Percentiles rank a stretch among this genome's conserved stretches.
These are phyloP conservation scores for Gastrolobium villosum DNA, from an alignment of 306 rosid genomes.

Conservation along the genomic window DNA sequence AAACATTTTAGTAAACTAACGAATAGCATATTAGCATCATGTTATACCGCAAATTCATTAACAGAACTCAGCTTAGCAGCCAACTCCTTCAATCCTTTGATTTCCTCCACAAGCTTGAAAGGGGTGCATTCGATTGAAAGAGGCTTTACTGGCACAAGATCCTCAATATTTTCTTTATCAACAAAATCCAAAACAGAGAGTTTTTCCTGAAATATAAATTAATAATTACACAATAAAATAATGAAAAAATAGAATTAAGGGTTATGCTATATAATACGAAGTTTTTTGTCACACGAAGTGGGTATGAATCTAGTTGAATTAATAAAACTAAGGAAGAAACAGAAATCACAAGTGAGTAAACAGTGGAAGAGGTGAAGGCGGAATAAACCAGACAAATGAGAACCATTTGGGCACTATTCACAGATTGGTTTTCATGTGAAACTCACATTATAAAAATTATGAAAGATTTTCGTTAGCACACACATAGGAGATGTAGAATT, in stretches of 20 bases:
- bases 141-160: constrained; percentile 66
- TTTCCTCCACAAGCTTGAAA: constrained; percentile 83
- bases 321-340: not conserved
- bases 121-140: constrained; percentile 70
- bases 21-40: not conserved
- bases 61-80: constrained; percentile 75
- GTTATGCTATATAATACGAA: not conserved
- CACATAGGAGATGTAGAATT: not conserved
- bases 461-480: not conserved
- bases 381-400: not conserved
- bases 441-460: constrained; percentile 22
- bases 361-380: not conserved
- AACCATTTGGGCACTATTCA: not conserved
- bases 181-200: constrained; percentile 75
- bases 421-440: not conserved
- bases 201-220: constrained; percentile 68
- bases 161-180: constrained; percentile 63
- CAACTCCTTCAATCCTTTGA: constrained; percentile 84
- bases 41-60: constrained; percentile 89
- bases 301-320: not conserved
- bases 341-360: not conserved
- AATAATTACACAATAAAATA: constrained; percentile 22
- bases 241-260: constrained; percentile 3
- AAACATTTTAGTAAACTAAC: constrained; percentile 30
- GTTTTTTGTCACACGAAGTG: not conserved